Percentiles rank a stretch among this genome's conserved stretches.
These are phyloP conservation scores for Pestalotiopsis sp. DNA, from an alignment of 2,329 filamentous ascomycete species.

Conservation along the genomic window DNA sequence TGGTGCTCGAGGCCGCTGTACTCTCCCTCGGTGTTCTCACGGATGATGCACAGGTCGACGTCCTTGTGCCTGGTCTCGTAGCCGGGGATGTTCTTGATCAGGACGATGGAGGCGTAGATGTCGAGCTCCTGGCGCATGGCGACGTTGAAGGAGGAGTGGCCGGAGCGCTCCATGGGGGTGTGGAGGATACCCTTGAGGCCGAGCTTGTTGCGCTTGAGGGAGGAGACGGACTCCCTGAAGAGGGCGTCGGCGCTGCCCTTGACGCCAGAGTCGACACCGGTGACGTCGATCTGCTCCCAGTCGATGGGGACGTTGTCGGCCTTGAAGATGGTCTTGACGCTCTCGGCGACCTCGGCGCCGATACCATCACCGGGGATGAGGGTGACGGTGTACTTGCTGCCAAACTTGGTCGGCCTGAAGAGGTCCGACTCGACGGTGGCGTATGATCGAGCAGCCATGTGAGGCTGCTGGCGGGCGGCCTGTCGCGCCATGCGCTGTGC, in stretches of 20 bases:
- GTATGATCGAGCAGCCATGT: slow-evolving; percentile 57
- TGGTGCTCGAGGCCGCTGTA: slow-evolving; percentile 99
- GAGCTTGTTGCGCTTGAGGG: slow-evolving; percentile 97
- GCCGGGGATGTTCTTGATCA: slow-evolving; percentile 99
- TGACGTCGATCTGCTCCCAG: slow-evolving; percentile 98
- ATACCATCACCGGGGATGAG: slow-evolving; percentile 99
- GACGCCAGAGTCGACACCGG: slow-evolving; percentile 81
- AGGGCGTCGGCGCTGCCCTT: slow-evolving; percentile 86
- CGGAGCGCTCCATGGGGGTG: slow-evolving; percentile 94
- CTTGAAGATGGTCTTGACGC: slow-evolving; percentile 99
- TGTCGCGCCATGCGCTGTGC: slow-evolving; percentile 54
- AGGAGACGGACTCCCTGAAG: slow-evolving; percentile 93
- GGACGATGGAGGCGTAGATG: slow-evolving; percentile 96
- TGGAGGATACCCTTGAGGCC: slow-evolving; percentile 98
- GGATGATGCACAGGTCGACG: slow-evolving; percentile 98
- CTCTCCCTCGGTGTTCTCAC: slow-evolving; percentile 99
- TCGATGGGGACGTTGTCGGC: slow-evolving; percentile 98
- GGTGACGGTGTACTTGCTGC: slow-evolving; percentile 98
- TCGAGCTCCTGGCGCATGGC: slow-evolving; percentile 98
- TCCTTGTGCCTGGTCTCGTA: slow-evolving; percentile 97
- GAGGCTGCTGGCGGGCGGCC: slow-evolving; percentile 48
- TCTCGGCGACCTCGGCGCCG: slow-evolving; percentile 95
- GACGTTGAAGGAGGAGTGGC: slow-evolving; percentile 99
- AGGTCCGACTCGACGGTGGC: slow-evolving; percentile 91
- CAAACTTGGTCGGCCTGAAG: slow-evolving; percentile 99